Evolutionary conservation across 2,329 filamentous ascomycete species (phyloP).

Genomic region (Coleophoma crateriformis): DNA sequence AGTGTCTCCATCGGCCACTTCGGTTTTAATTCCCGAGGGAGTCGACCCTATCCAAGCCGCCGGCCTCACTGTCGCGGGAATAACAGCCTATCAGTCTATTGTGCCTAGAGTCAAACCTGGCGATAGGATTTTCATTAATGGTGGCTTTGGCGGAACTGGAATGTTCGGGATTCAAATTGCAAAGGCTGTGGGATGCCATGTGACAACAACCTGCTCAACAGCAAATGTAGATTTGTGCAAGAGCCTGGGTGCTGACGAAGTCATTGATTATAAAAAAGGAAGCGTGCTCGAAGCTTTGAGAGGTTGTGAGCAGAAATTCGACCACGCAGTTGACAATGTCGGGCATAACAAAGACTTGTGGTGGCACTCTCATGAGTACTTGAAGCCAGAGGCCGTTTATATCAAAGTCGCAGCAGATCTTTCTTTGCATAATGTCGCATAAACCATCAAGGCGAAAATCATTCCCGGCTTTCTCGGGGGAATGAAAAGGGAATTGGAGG

Average conservation of each 20-base stretch:
- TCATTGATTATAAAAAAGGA: constrained; percentile 14
- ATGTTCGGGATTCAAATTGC: constrained; percentile 58
- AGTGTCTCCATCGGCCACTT: neutral
- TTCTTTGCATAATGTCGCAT: constrained; percentile 33
- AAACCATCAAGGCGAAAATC: constrained; percentile 5
- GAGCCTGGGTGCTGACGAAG: constrained; percentile 44
- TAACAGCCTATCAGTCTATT: constrained; percentile 24
- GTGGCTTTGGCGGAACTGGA: constrained; percentile 57
- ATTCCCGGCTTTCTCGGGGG: constrained; percentile 14
- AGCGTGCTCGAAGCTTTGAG: constrained; percentile 10
- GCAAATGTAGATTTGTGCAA: constrained; percentile 51
- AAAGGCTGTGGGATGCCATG: constrained; percentile 52
- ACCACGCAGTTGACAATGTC: constrained; percentile 18
- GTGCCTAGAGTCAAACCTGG: constrained; percentile 40
- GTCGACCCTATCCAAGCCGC: constrained; percentile 9
- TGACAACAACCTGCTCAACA: constrained; percentile 53
- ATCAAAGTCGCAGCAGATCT: constrained; percentile 51
- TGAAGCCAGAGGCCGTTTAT: constrained; percentile 8
- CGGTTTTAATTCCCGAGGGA: constrained; percentile 9
- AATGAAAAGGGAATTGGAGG: constrained; percentile 35
- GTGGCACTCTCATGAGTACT: constrained; percentile 12
- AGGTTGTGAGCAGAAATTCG: constrained; percentile 10
- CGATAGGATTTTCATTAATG: constrained; percentile 59
- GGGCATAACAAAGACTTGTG: constrained; percentile 7
- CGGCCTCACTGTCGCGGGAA: constrained; percentile 9